Base-by-base conservation (phyloP, 352 stramenopile genomes). In the Blastocystis sp. region DNA sequence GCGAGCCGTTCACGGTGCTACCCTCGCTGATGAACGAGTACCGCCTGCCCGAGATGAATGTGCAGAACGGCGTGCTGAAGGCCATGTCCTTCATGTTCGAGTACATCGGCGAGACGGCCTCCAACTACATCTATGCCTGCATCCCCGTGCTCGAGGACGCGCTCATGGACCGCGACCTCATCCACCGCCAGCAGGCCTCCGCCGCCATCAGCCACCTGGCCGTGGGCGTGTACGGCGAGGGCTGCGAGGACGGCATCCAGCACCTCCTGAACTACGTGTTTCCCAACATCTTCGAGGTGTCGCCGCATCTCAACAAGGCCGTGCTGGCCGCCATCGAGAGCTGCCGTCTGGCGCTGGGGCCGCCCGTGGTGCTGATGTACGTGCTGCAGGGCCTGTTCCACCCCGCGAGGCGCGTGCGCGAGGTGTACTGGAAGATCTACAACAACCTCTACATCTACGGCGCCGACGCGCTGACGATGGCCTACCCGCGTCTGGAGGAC, bases 361-460 rank as follows among this genome's bases (percentile, higher is more conserved):
- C 95, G n/a, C 95, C 96, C 84, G 91, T 97, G 7, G 94, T 99
- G 81, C 90, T 99, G 21, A 94, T 97, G 91, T 99, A 99, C 90
- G 94, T 97, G 62, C 90, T 99, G 9, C 96, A 98, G 89, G 97
- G 97, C 17, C 91, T 99, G 4, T 99, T 98, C 90, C 97, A 99
- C 91, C 96, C 97, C 21, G 96, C 97, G 42, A 92, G 97, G 14
- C 95, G 96, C 74, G 97, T 99, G 52, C 95, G 97, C 48, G 97
- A 99, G 89, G 95, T 98, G 40, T 99, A 99, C 91, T 99, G 97
- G 97, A 98, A 98, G 91, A 95, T 99, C 70, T 99, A 98, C 93
- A 99, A 99, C 91, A 98, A 96, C 88, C 92, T 99, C 21, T 99
- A 99, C 92, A 98, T 99, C 91, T 98, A 98, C 90, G 93, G 94